A percentile compares a stretch with the other conserved stretches of the same genome.
Evolutionary conservation across 192 early-diverging fungal genomes (phyloP).

Genomic region (Gaertneriomyces sp.): DNA sequence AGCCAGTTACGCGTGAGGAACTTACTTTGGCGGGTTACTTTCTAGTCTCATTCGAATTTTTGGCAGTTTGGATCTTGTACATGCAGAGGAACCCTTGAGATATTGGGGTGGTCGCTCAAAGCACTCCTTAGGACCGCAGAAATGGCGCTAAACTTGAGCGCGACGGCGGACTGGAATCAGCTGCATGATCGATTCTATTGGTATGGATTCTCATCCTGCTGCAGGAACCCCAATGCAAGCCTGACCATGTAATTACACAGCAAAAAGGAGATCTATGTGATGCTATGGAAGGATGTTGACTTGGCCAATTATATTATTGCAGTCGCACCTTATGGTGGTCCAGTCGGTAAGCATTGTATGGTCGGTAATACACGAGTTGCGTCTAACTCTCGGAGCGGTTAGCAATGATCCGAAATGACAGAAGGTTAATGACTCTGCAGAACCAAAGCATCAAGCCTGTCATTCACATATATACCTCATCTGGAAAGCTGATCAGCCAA

Average conservation of each 20-base stretch:
- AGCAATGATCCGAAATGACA: constrained; percentile 92
- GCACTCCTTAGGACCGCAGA: too few relatives aligned
- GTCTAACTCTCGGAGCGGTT: background rate
- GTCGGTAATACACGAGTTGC: constrained; percentile 2
- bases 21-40: too few relatives aligned
- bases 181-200: constrained; percentile 40
- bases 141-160: constrained; percentile 5
- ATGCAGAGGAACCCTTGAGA: too few relatives aligned
- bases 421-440: constrained; percentile 72
- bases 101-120: too few relatives aligned
- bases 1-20: too few relatives aligned
- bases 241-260: constrained; percentile 20
- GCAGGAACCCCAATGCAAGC: background rate
- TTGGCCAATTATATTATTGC: constrained; percentile 79
- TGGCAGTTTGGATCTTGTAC: too few relatives aligned
- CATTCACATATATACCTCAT: constrained; percentile 80
- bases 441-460: constrained; percentile 72
- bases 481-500: constrained; percentile 79
- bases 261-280: constrained; percentile 76
- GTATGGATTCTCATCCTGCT: constrained; percentile 4
- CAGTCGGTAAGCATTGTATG: constrained; percentile 61
- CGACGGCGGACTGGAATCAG: constrained; percentile 36
- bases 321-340: constrained; percentile 86
- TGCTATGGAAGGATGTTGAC: constrained; percentile 88
- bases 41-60: too few relatives aligned